Evolutionary conservation across 495 filamentous ascomycete species (phyloP).

Genomic region (Hypoxylon lienhwacheense): DNA sequence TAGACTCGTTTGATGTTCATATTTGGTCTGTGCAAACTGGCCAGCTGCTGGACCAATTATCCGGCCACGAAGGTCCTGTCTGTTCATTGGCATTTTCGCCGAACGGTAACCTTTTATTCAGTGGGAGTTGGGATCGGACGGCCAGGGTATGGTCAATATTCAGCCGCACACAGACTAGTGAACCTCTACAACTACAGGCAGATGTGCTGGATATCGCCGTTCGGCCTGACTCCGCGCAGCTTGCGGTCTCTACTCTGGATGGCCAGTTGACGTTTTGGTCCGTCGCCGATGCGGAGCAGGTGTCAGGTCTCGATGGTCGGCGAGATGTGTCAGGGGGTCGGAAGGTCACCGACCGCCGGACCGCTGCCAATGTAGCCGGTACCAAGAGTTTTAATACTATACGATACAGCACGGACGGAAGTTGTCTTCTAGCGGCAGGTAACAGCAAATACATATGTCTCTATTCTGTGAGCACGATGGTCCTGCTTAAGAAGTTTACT

Average conservation of each 20-base stretch:
- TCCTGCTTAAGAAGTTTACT: constrained; percentile 90
- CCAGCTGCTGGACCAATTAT: constrained; percentile 85
- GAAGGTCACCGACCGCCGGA: constrained; percentile 80
- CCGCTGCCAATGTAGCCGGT: constrained; percentile 84
- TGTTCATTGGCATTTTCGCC: constrained; percentile 85
- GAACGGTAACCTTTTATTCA: constrained; percentile 77
- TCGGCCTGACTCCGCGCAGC: constrained; percentile 84
- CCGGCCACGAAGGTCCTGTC: constrained; percentile 93
- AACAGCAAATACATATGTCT: constrained; percentile 98
- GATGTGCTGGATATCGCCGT: constrained; percentile 88
- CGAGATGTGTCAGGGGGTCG: constrained; percentile 92
- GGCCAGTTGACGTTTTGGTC: constrained; percentile 96
- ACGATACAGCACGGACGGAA: constrained; percentile 87
- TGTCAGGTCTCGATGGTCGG: constrained; percentile 78
- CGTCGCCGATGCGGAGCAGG: constrained; percentile 80
- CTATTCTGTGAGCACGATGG: constrained; percentile 86
- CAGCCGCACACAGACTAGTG: constrained; percentile 86
- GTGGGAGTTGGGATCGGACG: constrained; percentile 93
- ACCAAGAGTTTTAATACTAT: constrained; percentile 89
- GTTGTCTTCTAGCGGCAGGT: constrained; percentile 83
- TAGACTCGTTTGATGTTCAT: constrained; percentile 95
- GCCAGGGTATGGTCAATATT: constrained; percentile 96
- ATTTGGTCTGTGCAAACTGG: constrained; percentile 98
- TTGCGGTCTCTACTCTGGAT: constrained; percentile 90
- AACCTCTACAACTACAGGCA: constrained; percentile 85